These are phyloP conservation scores for Exophiala viscosa DNA, from an alignment of 2,329 filamentous ascomycete species.

Conservation along the genomic window DNA sequence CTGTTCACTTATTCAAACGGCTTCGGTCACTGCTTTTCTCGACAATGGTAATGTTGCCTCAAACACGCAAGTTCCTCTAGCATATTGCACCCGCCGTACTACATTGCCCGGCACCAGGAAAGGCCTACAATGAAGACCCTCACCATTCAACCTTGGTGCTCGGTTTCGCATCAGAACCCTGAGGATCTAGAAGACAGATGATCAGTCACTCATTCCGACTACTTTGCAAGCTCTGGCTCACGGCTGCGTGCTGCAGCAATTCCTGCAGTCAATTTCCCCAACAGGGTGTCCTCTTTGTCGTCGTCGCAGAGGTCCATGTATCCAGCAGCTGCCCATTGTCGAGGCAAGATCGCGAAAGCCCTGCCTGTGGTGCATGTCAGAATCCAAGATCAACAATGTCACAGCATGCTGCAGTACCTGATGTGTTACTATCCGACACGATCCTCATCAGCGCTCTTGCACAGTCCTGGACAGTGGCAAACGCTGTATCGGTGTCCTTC, in stretches of 20 bases:
- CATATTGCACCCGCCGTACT: too few species aligned
- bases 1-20: too few species aligned
- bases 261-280: slow-evolving; percentile 5
- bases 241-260: too few species aligned
- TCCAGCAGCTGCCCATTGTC: slow-evolving; percentile 33
- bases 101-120: too few species aligned
- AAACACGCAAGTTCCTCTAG: too few species aligned
- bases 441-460: slow-evolving; percentile 17
- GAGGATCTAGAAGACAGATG: not conserved
- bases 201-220: too few species aligned
- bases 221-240: too few species aligned
- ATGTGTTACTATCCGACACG: slow-evolving; percentile 13
- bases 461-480: slow-evolving; percentile 22
- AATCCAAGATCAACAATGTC: not conserved
- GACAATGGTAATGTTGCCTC: too few species aligned
- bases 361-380: slow-evolving; percentile 11
- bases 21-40: too few species aligned
- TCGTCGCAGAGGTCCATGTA: slow-evolving; percentile 38
- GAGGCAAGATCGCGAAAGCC: slow-evolving; percentile 34
- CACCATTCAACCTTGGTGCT: too few species aligned
- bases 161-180: too few species aligned
- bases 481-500: slow-evolving; percentile 8
- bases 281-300: slow-evolving; percentile 26
- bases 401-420: slow-evolving; percentile 18
- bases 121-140: too few species aligned